phyloP scores from a whole-genome alignment of 169 alveolate genomes.

The Cryptosporidium andersoni region DNA sequence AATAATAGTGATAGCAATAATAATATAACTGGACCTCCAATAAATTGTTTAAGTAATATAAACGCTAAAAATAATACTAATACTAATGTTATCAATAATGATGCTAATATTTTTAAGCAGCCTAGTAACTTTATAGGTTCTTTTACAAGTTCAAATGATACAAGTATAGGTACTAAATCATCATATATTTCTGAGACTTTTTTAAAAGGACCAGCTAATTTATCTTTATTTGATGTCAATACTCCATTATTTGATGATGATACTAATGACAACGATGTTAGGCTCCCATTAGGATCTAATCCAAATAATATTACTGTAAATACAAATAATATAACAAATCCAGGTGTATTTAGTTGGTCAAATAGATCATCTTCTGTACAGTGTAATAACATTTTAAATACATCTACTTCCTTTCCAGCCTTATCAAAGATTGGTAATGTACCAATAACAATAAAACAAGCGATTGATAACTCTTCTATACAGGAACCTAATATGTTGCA shows the following conservation, averaged over 20 bases:
- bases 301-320: not conserved
- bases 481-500: conserved; percentile 28
- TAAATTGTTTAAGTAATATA: conserved; percentile 11
- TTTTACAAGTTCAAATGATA: not conserved
- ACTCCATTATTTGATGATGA: conserved; percentile 69
- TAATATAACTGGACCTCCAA: not conserved
- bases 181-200: conserved; percentile 46
- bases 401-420: conserved; percentile 48
- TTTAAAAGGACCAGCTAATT: conserved; percentile 63
- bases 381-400: conserved; percentile 1
- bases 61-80: not conserved
- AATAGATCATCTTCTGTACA: conserved; percentile 2
- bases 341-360: conserved; percentile 43
- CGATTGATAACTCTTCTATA: not conserved
- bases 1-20: not conserved
- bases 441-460: conserved; percentile 6
- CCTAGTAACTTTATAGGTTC: not conserved
- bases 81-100: not conserved
- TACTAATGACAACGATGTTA: conserved; percentile 17
- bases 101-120: not conserved
- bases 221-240: conserved; percentile 53
- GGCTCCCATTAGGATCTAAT: not conserved
- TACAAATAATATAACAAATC: not conserved
- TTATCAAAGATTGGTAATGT: conserved; percentile 34
- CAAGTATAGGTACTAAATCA: conserved; percentile 6